These are phyloP conservation scores for Umbelopsis sp. DNA, from an alignment of 371 early-diverging fungal species.

Conservation along the genomic window DNA sequence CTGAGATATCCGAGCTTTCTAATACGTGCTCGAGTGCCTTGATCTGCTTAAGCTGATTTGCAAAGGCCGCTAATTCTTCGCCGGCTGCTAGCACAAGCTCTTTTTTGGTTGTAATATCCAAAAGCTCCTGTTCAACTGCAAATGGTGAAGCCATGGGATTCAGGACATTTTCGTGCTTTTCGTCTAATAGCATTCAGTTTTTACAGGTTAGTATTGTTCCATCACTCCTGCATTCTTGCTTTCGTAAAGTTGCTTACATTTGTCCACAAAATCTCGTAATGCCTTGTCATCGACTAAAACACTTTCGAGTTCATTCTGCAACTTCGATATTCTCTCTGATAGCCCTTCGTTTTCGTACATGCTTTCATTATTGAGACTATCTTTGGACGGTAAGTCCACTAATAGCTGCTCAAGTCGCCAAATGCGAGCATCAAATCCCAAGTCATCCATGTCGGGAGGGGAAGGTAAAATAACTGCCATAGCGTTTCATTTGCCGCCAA, in stretches of 20 bases:
- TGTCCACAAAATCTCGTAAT: constrained; percentile 56
- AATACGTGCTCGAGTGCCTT: constrained; percentile 57
- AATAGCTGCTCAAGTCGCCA: constrained; percentile 49
- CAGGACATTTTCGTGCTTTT: constrained; percentile 46
- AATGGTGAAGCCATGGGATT: constrained; percentile 48
- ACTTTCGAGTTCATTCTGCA: constrained; percentile 37
- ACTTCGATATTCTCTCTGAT: constrained; percentile 28
- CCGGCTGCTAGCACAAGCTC: constrained; percentile 59
- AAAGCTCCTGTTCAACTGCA: constrained; percentile 52
- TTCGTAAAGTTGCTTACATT: constrained; percentile 42
- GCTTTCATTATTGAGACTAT: constrained; percentile 15
- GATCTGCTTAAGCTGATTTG: constrained; percentile 58
- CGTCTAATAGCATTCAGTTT: constrained; percentile 32
- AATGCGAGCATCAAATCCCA: constrained; percentile 50
- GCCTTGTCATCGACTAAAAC: constrained; percentile 45
- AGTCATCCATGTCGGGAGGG: constrained; percentile 38
- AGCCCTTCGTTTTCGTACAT: constrained; percentile 7
- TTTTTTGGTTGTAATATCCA: constrained; percentile 57
- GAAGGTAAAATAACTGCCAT: not conserved
- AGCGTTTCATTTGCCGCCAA: not conserved
- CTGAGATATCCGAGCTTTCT: constrained; percentile 51
- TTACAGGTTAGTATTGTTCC: not conserved
- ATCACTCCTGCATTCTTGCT: not conserved
- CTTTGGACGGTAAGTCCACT: constrained; percentile 29
- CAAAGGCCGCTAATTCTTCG: constrained; percentile 56